A percentile compares a stretch with the other conserved stretches of the same genome.
Conservation (phyloP, 2,329 filamentous ascomycete species). For the Proliferodiscus dingleyae region DNA sequence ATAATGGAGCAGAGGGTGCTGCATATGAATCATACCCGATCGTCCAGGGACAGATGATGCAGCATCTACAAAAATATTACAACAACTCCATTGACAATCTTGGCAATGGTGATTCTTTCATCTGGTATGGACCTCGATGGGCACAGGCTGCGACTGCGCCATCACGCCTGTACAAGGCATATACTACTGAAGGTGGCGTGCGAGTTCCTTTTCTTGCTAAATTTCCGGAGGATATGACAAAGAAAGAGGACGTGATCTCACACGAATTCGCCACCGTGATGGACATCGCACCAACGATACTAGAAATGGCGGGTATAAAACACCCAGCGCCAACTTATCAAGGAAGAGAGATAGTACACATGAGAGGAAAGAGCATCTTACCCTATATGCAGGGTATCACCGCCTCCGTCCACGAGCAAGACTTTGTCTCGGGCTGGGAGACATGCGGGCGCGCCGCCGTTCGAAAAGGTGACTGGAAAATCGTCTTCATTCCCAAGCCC, state of each 20-base stretch:
- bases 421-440: slow-evolving; percentile 53
- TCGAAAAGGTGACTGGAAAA: slow-evolving; percentile 53
- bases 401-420: slow-evolving; percentile 42
- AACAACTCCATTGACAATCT: slow-evolving; percentile 54
- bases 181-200: slow-evolving; percentile 37
- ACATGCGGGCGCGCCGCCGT: slow-evolving; percentile 46
- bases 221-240: slow-evolving; percentile 32
- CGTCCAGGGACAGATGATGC: slow-evolving; percentile 32
- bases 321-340: slow-evolving; percentile 30
- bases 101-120: slow-evolving; percentile 51
- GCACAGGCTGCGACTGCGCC: slow-evolving; percentile 50
- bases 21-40: slow-evolving; percentile 55
- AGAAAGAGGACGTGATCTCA: slow-evolving; percentile 30
- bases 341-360: slow-evolving; percentile 29
- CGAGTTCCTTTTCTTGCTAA: slow-evolving; percentile 35
- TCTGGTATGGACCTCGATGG: slow-evolving; percentile 57
- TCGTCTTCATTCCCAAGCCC: slow-evolving; percentile 51
- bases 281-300: slow-evolving; percentile 35
- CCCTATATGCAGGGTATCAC: slow-evolving; percentile 35
- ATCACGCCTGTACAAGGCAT: slow-evolving; percentile 33
- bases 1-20: slow-evolving; percentile 58
- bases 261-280: slow-evolving; percentile 35
- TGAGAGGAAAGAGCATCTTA: slow-evolving; percentile 37
- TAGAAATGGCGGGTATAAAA: slow-evolving; percentile 31
- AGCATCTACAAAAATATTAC: slow-evolving; percentile 45